A percentile compares a stretch with the other conserved stretches of the same genome.
These are phyloP conservation scores for Trichosporon ovoides DNA, from an alignment of 1,284 basidiomycete genomes.

Conservation along the genomic window DNA sequence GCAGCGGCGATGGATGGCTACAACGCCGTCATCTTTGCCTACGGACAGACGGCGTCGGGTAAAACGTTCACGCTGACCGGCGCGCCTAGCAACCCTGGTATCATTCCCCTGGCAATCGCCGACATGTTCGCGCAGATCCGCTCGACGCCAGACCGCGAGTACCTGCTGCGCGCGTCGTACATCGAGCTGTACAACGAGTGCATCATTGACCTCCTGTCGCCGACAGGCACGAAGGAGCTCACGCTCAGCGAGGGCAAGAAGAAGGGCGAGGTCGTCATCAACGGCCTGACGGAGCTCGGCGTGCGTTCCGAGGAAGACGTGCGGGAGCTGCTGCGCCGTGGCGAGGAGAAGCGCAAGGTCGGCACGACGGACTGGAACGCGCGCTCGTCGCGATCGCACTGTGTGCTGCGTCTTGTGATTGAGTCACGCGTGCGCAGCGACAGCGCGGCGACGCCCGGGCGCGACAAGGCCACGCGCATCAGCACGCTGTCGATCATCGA, in stretches of 20 bases:
- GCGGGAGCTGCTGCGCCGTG: constrained; percentile 72
- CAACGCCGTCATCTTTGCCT: constrained; percentile 91
- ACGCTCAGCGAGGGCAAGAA: constrained; percentile 46
- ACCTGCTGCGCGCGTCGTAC: constrained; percentile 87
- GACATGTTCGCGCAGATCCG: constrained; percentile 53
- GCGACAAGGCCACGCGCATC: constrained; percentile 52
- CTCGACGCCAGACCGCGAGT: constrained; percentile 60
- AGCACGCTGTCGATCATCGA: constrained; percentile 65
- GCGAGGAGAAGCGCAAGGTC: constrained; percentile 81
- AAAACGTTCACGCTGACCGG: constrained; percentile 91
- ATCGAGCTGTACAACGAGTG: constrained; percentile 96
- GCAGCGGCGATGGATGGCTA: constrained; percentile 88
- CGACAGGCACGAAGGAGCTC: constrained; percentile 36
- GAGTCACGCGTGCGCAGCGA: constrained; percentile 17
- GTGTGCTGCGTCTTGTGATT: constrained; percentile 77
- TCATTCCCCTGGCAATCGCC: constrained; percentile 83
- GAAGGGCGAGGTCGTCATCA: constrained; percentile 47
- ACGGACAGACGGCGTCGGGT: constrained; percentile 65
- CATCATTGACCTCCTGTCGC: constrained; percentile 59
- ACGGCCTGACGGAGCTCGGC: constrained; percentile 54
- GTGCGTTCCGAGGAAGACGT: constrained; percentile 85
- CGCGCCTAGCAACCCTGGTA: constrained; percentile 76
- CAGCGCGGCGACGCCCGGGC: constrained; percentile 12
- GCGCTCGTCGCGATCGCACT: constrained; percentile 84
- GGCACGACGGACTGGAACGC: constrained; percentile 98